Conservation (phyloP, 2,329 filamentous ascomycete species). For the Sporothrix luriei region DNA sequence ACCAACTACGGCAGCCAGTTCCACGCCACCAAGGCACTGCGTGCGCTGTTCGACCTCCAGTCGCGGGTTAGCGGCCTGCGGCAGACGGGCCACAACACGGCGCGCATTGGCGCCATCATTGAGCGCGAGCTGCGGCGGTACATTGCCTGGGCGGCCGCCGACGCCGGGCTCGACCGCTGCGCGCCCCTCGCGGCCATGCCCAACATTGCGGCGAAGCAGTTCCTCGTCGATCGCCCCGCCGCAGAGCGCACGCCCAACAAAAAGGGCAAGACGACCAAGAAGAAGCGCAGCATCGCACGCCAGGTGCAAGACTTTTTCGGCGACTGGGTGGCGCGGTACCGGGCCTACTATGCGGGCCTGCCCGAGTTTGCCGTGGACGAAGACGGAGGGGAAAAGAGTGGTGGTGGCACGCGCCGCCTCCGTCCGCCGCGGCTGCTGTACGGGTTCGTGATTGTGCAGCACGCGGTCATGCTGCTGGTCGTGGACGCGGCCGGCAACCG, state of each 20-base stretch:
- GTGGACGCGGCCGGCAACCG: constrained; percentile 44
- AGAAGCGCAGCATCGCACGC: constrained; percentile 31
- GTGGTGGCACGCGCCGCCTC: constrained; percentile 18
- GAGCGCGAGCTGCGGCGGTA: constrained; percentile 42
- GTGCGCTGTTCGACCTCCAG: constrained; percentile 43
- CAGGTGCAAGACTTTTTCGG: constrained; percentile 35
- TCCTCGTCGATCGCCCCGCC: constrained; percentile 24
- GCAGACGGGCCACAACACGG: constrained; percentile 38
- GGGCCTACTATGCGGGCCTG: constrained; percentile 34
- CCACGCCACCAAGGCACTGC: constrained; percentile 43
- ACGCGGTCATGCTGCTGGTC: constrained; percentile 52
- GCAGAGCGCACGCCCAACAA: not conserved
- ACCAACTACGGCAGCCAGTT: constrained; percentile 40
- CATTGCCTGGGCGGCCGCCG: constrained; percentile 42
- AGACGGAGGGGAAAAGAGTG: not conserved
- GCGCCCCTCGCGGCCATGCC: constrained; percentile 45
- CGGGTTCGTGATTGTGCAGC: constrained; percentile 53
- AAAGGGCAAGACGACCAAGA: constrained; percentile 8
- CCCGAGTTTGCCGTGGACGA: constrained; percentile 26
- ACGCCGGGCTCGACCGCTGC: constrained; percentile 39
- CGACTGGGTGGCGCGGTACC: constrained; percentile 34
- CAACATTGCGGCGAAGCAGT: constrained; percentile 37
- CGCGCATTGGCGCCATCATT: constrained; percentile 40
- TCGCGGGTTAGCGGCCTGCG: constrained; percentile 42
- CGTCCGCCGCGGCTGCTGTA: constrained; percentile 42